Conservation (phyloP, 2,329 filamentous ascomycete genomes). For the Neonectria faginata region DNA sequence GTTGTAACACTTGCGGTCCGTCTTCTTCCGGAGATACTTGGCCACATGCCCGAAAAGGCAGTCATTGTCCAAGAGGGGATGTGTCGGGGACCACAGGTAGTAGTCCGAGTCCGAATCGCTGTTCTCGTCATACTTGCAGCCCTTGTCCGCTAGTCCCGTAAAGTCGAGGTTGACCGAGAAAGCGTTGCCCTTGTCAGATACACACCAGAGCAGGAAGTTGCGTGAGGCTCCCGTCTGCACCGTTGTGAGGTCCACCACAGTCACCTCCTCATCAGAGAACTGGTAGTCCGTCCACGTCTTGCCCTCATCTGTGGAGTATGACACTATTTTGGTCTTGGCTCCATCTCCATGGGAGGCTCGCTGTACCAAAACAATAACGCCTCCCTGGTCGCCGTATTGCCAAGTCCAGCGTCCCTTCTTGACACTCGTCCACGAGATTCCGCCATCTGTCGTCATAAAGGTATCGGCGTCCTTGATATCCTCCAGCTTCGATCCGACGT, state of each 20-base stretch:
- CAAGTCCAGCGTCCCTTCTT: slow-evolving; percentile 92
- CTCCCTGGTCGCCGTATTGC: slow-evolving; percentile 96
- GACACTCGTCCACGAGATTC: slow-evolving; percentile 85
- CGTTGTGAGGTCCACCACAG: slow-evolving; percentile 85
- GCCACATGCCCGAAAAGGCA: slow-evolving; percentile 94
- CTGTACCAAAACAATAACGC: slow-evolving; percentile 88
- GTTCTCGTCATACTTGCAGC: slow-evolving; percentile 76
- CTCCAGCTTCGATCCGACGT: slow-evolving; percentile 80
- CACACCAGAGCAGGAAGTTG: slow-evolving; percentile 92
- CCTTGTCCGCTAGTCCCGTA: slow-evolving; percentile 77
- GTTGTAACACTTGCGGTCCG: slow-evolving; percentile 84
- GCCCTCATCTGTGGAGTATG: slow-evolving; percentile 86
- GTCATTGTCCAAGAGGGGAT: slow-evolving; percentile 80
- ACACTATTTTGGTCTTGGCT: slow-evolving; percentile 75
- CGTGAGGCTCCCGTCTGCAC: slow-evolving; percentile 88
- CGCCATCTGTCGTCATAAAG: slow-evolving; percentile 92
- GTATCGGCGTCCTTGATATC: slow-evolving; percentile 81
- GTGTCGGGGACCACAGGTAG: slow-evolving; percentile 86
- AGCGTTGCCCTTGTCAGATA: slow-evolving; percentile 65
- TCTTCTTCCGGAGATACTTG: slow-evolving; percentile 90
- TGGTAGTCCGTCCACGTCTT: slow-evolving; percentile 79
- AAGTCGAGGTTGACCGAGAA: slow-evolving; percentile 91
- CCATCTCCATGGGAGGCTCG: slow-evolving; percentile 74
- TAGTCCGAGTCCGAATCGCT: slow-evolving; percentile 72
- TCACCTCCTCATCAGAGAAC: slow-evolving; percentile 78